phyloP scores from a whole-genome alignment of 345 rosid species.

The Salix brachista region DNA sequence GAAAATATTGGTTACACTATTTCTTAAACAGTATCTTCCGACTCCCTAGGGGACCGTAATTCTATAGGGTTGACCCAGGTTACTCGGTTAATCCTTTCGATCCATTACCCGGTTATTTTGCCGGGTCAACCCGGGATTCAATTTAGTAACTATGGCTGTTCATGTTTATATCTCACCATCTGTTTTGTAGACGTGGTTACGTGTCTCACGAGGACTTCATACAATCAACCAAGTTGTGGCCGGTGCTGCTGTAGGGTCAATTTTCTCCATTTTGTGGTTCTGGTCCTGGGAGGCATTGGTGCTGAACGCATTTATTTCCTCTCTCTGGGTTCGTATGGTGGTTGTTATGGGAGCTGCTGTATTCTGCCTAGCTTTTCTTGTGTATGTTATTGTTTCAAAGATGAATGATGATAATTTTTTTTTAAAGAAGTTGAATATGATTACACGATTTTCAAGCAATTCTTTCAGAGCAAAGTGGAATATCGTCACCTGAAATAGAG shows the following conservation, averaged over 20 bases:
- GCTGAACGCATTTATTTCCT: constrained; percentile 46
- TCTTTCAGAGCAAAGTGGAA: background rate
- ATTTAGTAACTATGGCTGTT: background rate
- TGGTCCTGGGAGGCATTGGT: constrained; percentile 47
- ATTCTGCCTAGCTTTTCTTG: constrained; percentile 42
- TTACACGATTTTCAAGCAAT: background rate
- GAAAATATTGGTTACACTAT: no score
- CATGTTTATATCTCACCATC: background rate
- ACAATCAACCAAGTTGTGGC: constrained; percentile 63
- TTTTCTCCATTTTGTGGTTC: constrained; percentile 56
- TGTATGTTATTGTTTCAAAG: constrained; percentile 50
- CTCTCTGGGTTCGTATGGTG: constrained; percentile 35
- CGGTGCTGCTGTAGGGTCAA: constrained; percentile 54
- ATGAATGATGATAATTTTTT: constrained; percentile 30
- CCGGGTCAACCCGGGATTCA: no score
- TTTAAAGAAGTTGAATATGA: background rate
- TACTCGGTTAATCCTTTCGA: no score
- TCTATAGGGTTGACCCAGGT: no score
- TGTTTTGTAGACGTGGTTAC: constrained; percentile 60
- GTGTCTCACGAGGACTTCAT: constrained; percentile 70
- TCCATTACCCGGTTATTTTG: no score
- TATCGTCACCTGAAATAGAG: background rate
- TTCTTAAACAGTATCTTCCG: no score
- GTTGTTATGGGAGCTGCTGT: constrained; percentile 43
- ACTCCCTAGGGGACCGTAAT: no score